phyloP scores from a whole-genome alignment of 306 rosid species.

The Dalbergia cultrata region DNA sequence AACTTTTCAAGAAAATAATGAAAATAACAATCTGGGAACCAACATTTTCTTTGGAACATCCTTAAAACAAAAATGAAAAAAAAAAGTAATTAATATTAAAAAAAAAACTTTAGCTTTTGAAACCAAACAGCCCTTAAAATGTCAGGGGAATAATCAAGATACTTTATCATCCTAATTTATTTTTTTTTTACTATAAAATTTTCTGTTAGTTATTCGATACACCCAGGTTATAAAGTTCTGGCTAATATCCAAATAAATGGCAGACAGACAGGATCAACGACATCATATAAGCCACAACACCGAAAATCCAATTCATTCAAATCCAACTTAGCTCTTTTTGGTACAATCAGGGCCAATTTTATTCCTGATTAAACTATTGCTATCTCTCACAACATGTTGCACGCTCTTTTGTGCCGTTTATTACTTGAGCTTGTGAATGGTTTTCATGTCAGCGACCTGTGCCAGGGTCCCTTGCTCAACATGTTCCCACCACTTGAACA shows the following conservation, averaged over 20 bases:
- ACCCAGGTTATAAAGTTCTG: conserved; percentile 6
- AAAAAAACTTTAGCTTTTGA: no score
- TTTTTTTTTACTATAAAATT: neutral
- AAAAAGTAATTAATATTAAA: no score
- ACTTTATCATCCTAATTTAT: no score
- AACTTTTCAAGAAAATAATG: no score
- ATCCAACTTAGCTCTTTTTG: conserved; percentile 38
- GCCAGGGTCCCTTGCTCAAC: conserved; percentile 74
- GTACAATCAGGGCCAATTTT: neutral
- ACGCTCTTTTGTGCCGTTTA: neutral
- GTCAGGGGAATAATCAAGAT: neutral
- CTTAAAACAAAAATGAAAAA: no score
- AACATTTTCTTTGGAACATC: no score
- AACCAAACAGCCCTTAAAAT: neutral
- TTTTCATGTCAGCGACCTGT: conserved; percentile 86
- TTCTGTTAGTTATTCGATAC: conserved; percentile 27
- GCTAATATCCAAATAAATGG: conserved; percentile 3
- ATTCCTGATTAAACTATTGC: conserved; percentile 50
- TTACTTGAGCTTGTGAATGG: conserved; percentile 85
- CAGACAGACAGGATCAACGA: neutral
- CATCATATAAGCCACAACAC: conserved; percentile 7
- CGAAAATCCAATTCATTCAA: neutral
- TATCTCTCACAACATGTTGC: conserved; percentile 17
- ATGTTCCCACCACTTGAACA: conserved; percentile 99
- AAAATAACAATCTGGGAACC: no score